Evolutionary conservation across 2,329 filamentous ascomycete species (phyloP).

Genomic region (Teratosphaeria zuluensis): DNA sequence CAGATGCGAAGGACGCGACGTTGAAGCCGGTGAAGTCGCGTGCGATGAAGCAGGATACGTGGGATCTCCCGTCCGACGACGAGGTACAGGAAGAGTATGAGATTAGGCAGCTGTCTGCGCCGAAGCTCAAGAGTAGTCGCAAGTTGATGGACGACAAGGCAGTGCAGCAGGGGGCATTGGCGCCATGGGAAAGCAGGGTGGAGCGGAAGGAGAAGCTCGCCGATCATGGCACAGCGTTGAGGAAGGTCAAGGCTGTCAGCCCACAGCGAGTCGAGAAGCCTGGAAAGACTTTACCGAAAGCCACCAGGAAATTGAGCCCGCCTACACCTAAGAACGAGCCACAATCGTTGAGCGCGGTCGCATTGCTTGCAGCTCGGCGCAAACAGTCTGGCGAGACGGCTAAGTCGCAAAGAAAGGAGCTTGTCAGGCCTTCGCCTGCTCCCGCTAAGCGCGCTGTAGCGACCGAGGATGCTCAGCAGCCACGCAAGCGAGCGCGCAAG

Average conservation of each 20-base stretch:
- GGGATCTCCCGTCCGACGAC: background rate
- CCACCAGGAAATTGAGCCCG: background rate
- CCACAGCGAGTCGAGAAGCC: background rate
- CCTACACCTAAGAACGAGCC: background rate
- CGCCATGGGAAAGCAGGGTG: constrained; percentile 19
- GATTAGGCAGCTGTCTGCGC: constrained; percentile 9
- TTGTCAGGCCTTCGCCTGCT: background rate
- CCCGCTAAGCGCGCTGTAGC: constrained; percentile 1
- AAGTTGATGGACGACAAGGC: constrained; percentile 8
- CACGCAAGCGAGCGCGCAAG: constrained; percentile 3
- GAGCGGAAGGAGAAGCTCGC: background rate
- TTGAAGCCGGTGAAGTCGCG: background rate
- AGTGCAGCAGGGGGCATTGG: constrained; percentile 5
- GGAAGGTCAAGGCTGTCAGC: background rate
- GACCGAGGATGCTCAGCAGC: background rate
- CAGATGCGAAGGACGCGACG: background rate
- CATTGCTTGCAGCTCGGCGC: constrained; percentile 14
- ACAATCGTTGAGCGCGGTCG: constrained; percentile 11
- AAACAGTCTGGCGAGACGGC: background rate
- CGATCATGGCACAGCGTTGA: background rate
- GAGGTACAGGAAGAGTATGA: background rate
- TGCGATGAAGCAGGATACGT: background rate
- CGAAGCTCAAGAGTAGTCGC: constrained; percentile 6
- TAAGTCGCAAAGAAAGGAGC: background rate
- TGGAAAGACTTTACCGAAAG: background rate